Evolutionary conservation across 257 asterid genomes (phyloP).

Genomic region (Echites panduratus): DNA sequence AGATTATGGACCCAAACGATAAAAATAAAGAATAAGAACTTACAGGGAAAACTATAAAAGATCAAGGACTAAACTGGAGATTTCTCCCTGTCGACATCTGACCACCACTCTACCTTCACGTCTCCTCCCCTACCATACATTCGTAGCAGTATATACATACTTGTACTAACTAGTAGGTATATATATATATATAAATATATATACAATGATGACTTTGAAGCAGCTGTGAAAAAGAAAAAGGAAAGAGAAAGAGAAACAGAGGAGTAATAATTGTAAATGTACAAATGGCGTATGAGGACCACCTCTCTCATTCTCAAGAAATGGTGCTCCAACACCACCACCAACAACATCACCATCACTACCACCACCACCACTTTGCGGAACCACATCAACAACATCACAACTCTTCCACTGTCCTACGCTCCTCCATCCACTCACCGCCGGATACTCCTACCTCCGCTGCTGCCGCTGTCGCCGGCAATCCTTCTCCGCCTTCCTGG

Average conservation of each 20-base stretch:
- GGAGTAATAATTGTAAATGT: conserved; percentile 10
- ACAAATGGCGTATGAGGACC: conserved; percentile 39
- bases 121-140: too few species aligned
- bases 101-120: too few species aligned
- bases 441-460: conserved; percentile 29
- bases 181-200: background rate
- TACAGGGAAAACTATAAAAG: too few species aligned
- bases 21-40: too few species aligned
- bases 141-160: background rate
- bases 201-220: conserved; percentile 3
- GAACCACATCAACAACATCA: conserved; percentile 18
- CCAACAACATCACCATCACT: conserved; percentile 14
- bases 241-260: background rate
- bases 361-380: conserved; percentile 13
- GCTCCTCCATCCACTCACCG: conserved; percentile 29
- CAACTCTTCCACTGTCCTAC: conserved; percentile 13
- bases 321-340: conserved; percentile 32
- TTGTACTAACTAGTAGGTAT: too few species aligned
- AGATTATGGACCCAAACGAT: too few species aligned
- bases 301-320: conserved; percentile 31
- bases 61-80: too few species aligned
- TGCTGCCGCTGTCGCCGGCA: background rate
- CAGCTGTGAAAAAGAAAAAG: background rate
- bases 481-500: conserved; percentile 29
- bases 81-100: too few species aligned